These are phyloP conservation scores for Brasilioporus rufonigricans DNA, from an alignment of 768 basidiomycete genomes.

Conservation along the genomic window DNA sequence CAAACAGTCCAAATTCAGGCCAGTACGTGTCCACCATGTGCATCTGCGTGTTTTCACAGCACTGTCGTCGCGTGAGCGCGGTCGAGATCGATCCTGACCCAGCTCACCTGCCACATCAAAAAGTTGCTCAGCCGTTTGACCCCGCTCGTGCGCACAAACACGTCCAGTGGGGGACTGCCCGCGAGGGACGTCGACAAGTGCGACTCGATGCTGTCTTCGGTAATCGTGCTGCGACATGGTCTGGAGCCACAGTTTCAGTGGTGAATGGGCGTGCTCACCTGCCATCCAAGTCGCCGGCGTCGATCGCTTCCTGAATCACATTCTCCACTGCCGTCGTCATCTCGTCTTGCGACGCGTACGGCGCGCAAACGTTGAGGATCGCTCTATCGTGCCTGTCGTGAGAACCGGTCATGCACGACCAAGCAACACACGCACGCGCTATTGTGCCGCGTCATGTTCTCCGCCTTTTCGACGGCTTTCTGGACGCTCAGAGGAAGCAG, in stretches of 20 bases:
- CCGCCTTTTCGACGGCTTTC: constrained; percentile 64
- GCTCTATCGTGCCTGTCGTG: constrained; percentile 51
- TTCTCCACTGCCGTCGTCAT: constrained; percentile 70
- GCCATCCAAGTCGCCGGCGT: constrained; percentile 30
- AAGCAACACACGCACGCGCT: constrained; percentile 44
- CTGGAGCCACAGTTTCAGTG: not conserved
- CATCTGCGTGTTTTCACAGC: constrained; percentile 78
- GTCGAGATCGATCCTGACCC: too few species aligned
- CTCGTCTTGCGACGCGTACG: constrained; percentile 91
- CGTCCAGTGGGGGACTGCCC: constrained; percentile 79
- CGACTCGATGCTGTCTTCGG: constrained; percentile 63
- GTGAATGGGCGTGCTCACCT: constrained; percentile 9
- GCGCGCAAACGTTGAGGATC: constrained; percentile 89
- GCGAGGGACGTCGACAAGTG: constrained; percentile 63
- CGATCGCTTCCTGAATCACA: constrained; percentile 34
- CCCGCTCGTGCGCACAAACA: constrained; percentile 89
- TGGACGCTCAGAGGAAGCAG: constrained; percentile 82
- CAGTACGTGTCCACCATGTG: constrained; percentile 85
- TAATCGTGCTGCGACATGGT: constrained; percentile 43
- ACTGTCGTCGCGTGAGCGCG: constrained; percentile 40
- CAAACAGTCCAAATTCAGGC: constrained; percentile 88
- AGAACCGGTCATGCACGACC: not conserved
- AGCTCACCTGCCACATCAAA: constrained; percentile 89
- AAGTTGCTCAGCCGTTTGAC: constrained; percentile 68
- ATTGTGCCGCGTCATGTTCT: constrained; percentile 73